Percentiles rank a stretch among this genome's conserved stretches.
phyloP scores from a whole-genome alignment of 306 rosid species.

The Amphicarpaea edgeworthii region DNA sequence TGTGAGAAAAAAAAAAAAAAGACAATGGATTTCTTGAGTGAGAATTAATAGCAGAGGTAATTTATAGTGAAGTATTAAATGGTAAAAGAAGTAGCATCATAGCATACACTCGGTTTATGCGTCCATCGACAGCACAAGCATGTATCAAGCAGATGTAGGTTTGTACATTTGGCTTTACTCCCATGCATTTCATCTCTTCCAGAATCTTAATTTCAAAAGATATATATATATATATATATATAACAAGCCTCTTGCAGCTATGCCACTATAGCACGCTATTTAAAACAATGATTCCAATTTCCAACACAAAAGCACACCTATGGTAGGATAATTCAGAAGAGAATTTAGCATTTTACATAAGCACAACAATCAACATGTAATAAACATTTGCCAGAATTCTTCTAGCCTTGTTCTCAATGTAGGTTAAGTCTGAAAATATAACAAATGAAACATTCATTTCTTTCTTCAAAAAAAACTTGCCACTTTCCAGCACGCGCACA shows the following conservation, averaged over 20 bases:
- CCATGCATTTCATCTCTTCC: slow-evolving; percentile 88
- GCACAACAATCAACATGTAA: neutral
- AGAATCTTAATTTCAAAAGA: slow-evolving; percentile 60
- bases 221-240: slow-evolving; percentile 33
- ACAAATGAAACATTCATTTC: neutral
- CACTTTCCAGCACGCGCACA: neutral
- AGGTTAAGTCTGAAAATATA: too few species aligned
- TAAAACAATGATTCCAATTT: neutral
- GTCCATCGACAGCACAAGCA: too few species aligned
- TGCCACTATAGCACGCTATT: neutral
- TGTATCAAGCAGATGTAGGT: too few species aligned
- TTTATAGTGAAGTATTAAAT: too few species aligned
- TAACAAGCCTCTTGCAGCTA: neutral
- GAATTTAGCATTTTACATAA: slow-evolving; percentile 21
- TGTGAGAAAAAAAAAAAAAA: too few species aligned
- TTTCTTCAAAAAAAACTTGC: slow-evolving; percentile 12
- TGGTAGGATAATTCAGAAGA: slow-evolving; percentile 4
- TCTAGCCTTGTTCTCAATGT: too few species aligned
- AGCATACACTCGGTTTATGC: too few species aligned
- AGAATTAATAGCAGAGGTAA: too few species aligned
- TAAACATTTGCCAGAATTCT: slow-evolving; percentile 5
- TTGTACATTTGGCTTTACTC: too few species aligned
- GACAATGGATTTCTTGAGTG: too few species aligned
- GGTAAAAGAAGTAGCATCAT: too few species aligned
- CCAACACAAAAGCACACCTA: slow-evolving; percentile 19